A percentile compares a stretch with the other conserved stretches of the same genome.
Conservation (phyloP, 306 rosid genomes). For the Ormosia emarginata region DNA sequence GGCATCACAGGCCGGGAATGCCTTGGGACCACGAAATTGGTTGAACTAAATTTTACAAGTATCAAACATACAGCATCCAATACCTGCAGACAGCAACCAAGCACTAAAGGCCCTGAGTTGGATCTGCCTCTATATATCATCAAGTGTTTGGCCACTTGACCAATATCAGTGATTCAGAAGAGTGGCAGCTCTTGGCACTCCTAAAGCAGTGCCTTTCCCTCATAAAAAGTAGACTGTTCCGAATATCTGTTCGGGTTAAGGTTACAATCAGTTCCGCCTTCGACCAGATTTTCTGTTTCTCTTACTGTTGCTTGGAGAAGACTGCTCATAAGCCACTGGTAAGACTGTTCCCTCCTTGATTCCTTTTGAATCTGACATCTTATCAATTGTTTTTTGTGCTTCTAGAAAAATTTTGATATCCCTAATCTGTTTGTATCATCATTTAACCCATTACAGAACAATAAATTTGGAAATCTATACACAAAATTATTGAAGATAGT, state of each 20-base stretch:
- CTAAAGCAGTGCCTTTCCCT: neutral
- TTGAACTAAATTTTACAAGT: neutral
- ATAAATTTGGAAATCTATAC: neutral
- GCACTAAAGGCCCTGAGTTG: neutral
- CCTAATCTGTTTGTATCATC: constrained; percentile 59
- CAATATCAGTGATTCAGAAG: neutral
- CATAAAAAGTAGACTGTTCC: neutral
- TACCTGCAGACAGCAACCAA: neutral
- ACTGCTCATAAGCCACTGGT: constrained; percentile 66
- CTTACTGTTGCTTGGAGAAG: constrained; percentile 51
- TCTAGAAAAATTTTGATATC: constrained; percentile 70
- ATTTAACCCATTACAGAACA: constrained; percentile 16
- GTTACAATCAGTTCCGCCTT: constrained; percentile 51
- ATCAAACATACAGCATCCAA: neutral
- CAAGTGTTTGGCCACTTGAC: neutral
- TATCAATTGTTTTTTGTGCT: constrained; percentile 74
- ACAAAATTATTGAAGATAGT: constrained; percentile 5
- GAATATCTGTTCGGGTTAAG: neutral
- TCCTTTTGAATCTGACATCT: constrained; percentile 61
- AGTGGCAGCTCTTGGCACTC: neutral
- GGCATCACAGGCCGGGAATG: neutral
- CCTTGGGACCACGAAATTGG: neutral
- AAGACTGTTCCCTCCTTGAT: constrained; percentile 77
- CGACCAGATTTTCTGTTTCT: constrained; percentile 65
- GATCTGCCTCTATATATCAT: neutral